A percentile compares a stretch with the other conserved stretches of the same genome.
Conservation (phyloP, 306 rosid genomes). For the Gynostemma pentaphyllum region DNA sequence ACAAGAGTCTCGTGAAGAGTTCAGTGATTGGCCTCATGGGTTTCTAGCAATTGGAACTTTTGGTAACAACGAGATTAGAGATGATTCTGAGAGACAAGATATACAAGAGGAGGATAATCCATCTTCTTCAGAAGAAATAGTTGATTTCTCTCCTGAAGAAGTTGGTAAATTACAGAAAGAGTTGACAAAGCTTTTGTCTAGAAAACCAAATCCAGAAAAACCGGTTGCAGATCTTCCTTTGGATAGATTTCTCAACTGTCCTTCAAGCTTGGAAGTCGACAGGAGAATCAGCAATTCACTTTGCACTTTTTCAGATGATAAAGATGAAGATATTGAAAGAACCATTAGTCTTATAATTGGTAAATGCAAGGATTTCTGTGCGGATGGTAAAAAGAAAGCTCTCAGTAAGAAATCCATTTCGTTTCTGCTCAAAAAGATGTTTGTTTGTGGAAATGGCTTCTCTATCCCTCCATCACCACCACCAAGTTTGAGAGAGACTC, state of each 20-base stretch:
- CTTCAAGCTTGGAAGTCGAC: slow-evolving; percentile 93
- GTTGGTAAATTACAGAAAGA: slow-evolving; percentile 79
- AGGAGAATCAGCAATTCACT: slow-evolving; percentile 59
- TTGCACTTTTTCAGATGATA: slow-evolving; percentile 36
- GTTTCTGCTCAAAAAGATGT: slow-evolving; percentile 78
- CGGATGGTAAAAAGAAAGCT: slow-evolving; percentile 41
- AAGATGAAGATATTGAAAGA: slow-evolving; percentile 72
- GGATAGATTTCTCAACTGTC: slow-evolving; percentile 93
- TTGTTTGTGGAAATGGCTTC: slow-evolving; percentile 81
- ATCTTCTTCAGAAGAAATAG: slow-evolving; percentile 50
- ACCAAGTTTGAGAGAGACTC: slow-evolving; percentile 66
- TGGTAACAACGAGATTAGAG: slow-evolving; percentile 57
- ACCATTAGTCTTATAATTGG: slow-evolving; percentile 78
- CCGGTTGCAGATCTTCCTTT: slow-evolving; percentile 74
- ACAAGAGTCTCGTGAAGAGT: slow-evolving; percentile 83
- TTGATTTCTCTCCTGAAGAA: slow-evolving; percentile 82
- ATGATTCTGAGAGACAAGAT: slow-evolving; percentile 24
- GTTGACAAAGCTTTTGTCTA: slow-evolving; percentile 58
- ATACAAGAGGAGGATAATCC: slow-evolving; percentile 43
- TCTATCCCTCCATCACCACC: slow-evolving; percentile 59
- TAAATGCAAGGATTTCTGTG: slow-evolving; percentile 68
- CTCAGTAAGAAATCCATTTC: slow-evolving; percentile 83
- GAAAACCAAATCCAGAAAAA: slow-evolving; percentile 58
- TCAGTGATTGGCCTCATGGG: slow-evolving; percentile 87
- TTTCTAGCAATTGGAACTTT: slow-evolving; percentile 87